Percentiles rank a stretch among this genome's conserved stretches.
These are phyloP conservation scores for Cephaloascus albidus DNA, from an alignment of 805 yeast species.

Conservation along the genomic window DNA sequence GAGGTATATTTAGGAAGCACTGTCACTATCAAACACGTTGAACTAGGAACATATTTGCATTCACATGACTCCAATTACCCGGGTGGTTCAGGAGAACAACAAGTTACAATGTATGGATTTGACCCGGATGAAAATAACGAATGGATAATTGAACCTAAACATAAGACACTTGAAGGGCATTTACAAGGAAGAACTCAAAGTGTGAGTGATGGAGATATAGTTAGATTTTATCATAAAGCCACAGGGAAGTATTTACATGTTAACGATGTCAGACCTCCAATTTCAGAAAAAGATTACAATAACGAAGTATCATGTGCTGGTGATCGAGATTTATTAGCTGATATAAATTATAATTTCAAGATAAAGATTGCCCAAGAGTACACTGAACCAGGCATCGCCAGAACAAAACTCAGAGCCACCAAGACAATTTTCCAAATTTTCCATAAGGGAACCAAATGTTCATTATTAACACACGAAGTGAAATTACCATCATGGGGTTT, in stretches of 20 bases:
- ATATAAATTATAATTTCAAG: conserved; percentile 62
- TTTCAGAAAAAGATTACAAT: conserved; percentile 85
- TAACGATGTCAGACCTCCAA: conserved; percentile 72
- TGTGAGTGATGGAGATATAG: conserved; percentile 43
- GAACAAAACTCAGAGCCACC: conserved; percentile 37
- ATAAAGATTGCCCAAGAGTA: conserved; percentile 39
- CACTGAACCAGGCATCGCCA: conserved; percentile 18
- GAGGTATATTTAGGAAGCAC: conserved; percentile 66
- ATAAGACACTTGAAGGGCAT: conserved; percentile 26
- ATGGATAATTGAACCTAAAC: conserved; percentile 55
- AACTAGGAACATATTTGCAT: conserved; percentile 71
- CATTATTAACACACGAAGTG: conserved; percentile 61
- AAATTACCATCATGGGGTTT: conserved; percentile 81
- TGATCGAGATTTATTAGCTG: conserved; percentile 50
- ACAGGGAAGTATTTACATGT: conserved; percentile 68
- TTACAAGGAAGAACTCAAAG: conserved; percentile 20
- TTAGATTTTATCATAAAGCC: conserved; percentile 60
- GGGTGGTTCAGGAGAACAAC: conserved; percentile 65
- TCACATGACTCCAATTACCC: conserved; percentile 61
- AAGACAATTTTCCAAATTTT: conserved; percentile 63
- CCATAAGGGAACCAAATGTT: conserved; percentile 62
- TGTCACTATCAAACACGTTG: conserved; percentile 61
- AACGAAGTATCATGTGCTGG: conserved; percentile 75
- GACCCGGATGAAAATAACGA: conserved; percentile 54
- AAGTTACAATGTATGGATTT: conserved; percentile 63